Percentiles rank a stretch among this genome's conserved stretches.
These are phyloP conservation scores for Hypoxylon sp. DNA, from an alignment of 2,329 filamentous ascomycete species.

Conservation along the genomic window DNA sequence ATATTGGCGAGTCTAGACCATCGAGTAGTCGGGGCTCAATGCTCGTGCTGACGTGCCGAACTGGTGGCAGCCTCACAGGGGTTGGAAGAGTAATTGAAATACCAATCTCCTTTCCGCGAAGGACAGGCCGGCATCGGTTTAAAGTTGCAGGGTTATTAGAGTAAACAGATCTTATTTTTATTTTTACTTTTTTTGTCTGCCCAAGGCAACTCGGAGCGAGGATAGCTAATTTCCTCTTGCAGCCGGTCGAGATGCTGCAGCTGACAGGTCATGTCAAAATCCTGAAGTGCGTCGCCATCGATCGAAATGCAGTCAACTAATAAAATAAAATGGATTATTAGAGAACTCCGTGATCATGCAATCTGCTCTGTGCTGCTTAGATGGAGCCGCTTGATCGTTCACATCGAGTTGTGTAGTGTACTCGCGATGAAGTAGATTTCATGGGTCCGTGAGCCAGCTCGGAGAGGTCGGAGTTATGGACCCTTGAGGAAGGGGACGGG, in stretches of 20 bases:
- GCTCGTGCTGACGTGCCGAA: conserved; percentile 16
- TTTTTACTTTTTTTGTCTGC: no score
- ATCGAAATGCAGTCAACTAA: conserved; percentile 15
- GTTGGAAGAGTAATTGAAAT: conserved; percentile 14
- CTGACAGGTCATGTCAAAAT: conserved; percentile 27
- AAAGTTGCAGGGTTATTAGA: conserved; percentile 14
- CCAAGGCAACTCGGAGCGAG: conserved; percentile 20
- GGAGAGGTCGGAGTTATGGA: conserved; percentile 3
- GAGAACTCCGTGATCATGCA: conserved; percentile 19
- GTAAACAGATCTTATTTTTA: conserved; percentile 2
- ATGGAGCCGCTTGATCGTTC: background rate
- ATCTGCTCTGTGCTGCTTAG: conserved; percentile 1
- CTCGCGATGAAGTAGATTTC: conserved; percentile 7
- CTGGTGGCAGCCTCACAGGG: conserved; percentile 20
- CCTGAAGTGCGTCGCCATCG: conserved; percentile 9
- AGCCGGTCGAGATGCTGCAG: conserved; percentile 26
- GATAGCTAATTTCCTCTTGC: conserved; percentile 34
- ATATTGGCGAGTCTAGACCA: conserved; percentile 35
- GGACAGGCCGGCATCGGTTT: background rate
- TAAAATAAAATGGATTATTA: conserved; percentile 24
- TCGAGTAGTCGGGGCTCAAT: conserved; percentile 7
- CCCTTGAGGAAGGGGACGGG: conserved; percentile 1
- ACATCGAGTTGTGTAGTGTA: conserved; percentile 8
- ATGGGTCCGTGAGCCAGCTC: background rate
- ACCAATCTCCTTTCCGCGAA: conserved; percentile 11